Evolutionary conservation across 23 red algal genomes (phyloP), one percentile per base, ranked within the genome.

Genomic region (Chondrus crispus): DNA sequence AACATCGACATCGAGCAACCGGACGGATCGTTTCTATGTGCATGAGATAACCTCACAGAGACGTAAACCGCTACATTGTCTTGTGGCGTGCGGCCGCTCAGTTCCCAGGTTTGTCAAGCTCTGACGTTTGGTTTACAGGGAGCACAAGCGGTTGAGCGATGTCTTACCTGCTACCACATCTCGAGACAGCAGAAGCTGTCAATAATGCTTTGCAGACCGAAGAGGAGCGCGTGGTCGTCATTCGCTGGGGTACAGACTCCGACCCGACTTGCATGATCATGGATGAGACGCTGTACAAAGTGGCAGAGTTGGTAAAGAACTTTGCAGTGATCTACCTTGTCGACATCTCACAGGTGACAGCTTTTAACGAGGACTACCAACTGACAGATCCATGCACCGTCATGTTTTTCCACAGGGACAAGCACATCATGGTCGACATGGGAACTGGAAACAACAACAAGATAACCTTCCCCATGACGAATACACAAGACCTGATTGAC

Each of bases 391-490:
- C 90, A 9, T 93, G 90, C 29, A 91, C 90, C 68, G 80, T 98
- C 73, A 98, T 98, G 95, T 98, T 98, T 49, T 98, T 98, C 85
- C 93, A 94, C 73, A 86, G 95, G 35, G 93, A 98, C 62, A 98
- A 98, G 83, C 95, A 98, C 42, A 98, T 98, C 62, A 98, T 98
- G 95, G 95, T 98, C 43, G 95, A 98, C 52, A 77, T 88, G 88
- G 95, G 95, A 26, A 98, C 95, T 20, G 95, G 95, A 24, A 94
- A 98, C 74, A 98, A 98, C 64, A 98, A 98, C 95, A 98, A 98
- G 54, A 98, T 98, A 48, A 98, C 85, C 11, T 98, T 92, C 73
- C 79, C 91, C 32, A 85, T 98, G 46, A 87, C 84, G 40, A 86
- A 94, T 55, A 62, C 84, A 43, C 90, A 93, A 42, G 95, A 98